Conservation (phyloP, 2,329 filamentous ascomycete genomes). For the Botrytis fabae region DNA sequence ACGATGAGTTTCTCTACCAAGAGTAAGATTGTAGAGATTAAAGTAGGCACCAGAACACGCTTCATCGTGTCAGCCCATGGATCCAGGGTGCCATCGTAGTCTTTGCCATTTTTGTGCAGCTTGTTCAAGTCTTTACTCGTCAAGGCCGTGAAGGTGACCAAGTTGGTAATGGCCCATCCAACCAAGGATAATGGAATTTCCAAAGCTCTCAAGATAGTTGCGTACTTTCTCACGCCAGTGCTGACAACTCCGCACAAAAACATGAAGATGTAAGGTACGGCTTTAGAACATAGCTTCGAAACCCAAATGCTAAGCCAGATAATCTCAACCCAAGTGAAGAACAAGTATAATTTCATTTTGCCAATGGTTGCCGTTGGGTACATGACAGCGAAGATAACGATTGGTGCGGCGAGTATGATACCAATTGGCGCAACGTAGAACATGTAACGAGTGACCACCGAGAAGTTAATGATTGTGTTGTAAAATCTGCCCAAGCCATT, state of each 20-base stretch:
- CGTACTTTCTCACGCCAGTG: constrained; percentile 69
- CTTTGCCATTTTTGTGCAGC: background rate
- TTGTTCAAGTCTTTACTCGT: constrained; percentile 42
- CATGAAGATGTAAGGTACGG: constrained; percentile 63
- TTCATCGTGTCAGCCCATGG: constrained; percentile 60
- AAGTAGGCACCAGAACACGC: constrained; percentile 64
- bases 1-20: constrained; percentile 77
- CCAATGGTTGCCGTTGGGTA: constrained; percentile 34
- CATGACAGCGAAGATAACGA: constrained; percentile 49
- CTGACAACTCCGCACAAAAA: constrained; percentile 69
- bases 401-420: constrained; percentile 59
- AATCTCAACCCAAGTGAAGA: constrained; percentile 70
- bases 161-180: constrained; percentile 65
- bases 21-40: constrained; percentile 69
- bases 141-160: constrained; percentile 61
- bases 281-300: constrained; percentile 63
- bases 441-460: constrained; percentile 64
- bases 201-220: constrained; percentile 61
- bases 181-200: constrained; percentile 68
- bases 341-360: constrained; percentile 55
- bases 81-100: constrained; percentile 18
- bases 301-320: constrained; percentile 68
- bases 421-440: constrained; percentile 67
- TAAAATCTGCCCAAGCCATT: constrained; percentile 68
- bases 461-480: constrained; percentile 63